phyloP scores from a whole-genome alignment of 495 filamentous ascomycete genomes.

The Talaromyces liani region DNA sequence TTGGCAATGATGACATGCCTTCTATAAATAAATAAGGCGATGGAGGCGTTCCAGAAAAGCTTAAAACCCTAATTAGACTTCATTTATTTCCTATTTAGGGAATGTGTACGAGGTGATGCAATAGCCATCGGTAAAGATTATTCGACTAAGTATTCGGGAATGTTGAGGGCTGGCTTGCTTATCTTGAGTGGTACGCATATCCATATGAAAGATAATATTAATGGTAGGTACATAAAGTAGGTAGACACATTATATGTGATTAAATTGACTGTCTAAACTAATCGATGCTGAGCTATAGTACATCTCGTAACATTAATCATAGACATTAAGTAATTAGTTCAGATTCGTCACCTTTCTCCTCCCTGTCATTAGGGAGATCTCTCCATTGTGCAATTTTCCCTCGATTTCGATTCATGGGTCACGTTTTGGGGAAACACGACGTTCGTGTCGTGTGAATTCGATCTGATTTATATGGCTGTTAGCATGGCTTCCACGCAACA shows the following conservation, averaged over 20 bases:
- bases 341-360: not conserved
- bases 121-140: not conserved
- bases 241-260: not conserved
- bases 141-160: too few relatives aligned
- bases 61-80: constrained; percentile 5
- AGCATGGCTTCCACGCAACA: not conserved
- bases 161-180: too few relatives aligned
- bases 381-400: not conserved
- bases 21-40: not conserved
- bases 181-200: too few relatives aligned
- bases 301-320: not conserved
- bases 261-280: not conserved
- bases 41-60: not conserved
- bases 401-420: not conserved
- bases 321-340: not conserved
- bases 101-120: not conserved
- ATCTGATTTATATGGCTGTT: not conserved
- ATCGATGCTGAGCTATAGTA: not conserved
- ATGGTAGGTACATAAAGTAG: not conserved
- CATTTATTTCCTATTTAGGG: not conserved
- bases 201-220: not conserved
- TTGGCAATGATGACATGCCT: not conserved
- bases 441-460: not conserved
- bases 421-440: not conserved
- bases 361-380: not conserved